Conservation (phyloP, 176 grass and related monocot genomes). For the Oryza longistaminata region DNA sequence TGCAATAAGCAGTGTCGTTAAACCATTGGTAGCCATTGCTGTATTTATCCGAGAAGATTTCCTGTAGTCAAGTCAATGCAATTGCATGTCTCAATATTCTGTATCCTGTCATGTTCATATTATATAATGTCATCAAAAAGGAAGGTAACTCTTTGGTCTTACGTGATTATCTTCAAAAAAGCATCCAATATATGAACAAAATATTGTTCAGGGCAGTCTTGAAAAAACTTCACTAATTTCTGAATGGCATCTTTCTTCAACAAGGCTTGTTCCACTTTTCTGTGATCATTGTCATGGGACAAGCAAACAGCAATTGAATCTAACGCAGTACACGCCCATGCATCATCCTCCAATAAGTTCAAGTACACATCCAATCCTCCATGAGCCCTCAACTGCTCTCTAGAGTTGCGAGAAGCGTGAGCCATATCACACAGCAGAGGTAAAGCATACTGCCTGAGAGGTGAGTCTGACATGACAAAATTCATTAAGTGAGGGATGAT, state of each 20-base stretch:
- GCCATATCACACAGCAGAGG: constrained; percentile 98
- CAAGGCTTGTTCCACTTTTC: constrained; percentile 90
- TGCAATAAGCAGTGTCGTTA: constrained; percentile 89
- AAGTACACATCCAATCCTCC: constrained; percentile 95
- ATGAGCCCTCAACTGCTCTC: constrained; percentile 92
- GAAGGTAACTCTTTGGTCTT: constrained; percentile 41
- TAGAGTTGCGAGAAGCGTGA: constrained; percentile 92
- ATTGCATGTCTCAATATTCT: constrained; percentile 17
- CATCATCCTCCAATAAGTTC: constrained; percentile 86
- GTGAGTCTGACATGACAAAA: constrained; percentile 97
- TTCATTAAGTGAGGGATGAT: constrained; percentile 99
- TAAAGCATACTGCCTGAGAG: constrained; percentile 86
- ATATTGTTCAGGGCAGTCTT: constrained; percentile 92
- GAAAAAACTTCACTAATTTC: constrained; percentile 91
- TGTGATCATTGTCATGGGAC: constrained; percentile 90
- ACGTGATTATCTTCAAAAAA: constrained; percentile 99
- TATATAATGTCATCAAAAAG: constrained; percentile 13
- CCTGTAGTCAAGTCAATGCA: constrained; percentile 49
- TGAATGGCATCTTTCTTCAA: constrained; percentile 86
- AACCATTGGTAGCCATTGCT: constrained; percentile 88
- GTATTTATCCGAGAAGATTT: constrained; percentile 97
- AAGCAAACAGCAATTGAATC: constrained; percentile 97
- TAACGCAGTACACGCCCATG: constrained; percentile 78
- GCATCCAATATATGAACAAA: constrained; percentile 88
- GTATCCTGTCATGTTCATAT: constrained; percentile 13